Percentiles rank a stretch among this genome's conserved stretches.
These are phyloP conservation scores for Sporisorium scitamineum DNA, from an alignment of 1,284 basidiomycete species.

Conservation along the genomic window DNA sequence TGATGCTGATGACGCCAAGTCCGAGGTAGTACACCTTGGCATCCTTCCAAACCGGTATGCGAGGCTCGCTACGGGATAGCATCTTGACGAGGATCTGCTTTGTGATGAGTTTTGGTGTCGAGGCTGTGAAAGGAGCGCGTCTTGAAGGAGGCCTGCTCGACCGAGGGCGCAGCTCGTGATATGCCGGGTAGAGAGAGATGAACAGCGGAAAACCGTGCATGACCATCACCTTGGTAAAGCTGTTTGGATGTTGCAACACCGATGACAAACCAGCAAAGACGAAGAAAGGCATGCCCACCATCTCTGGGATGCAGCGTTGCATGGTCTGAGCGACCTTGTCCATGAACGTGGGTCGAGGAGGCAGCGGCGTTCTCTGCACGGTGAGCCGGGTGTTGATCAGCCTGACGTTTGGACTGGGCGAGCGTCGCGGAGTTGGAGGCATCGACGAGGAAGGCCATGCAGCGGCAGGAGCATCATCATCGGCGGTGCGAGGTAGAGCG, in stretches of 20 bases:
- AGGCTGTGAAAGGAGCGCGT: background rate
- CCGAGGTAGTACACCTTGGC: constrained; percentile 28
- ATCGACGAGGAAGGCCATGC: background rate
- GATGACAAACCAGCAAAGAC: constrained; percentile 73
- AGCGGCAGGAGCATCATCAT: background rate
- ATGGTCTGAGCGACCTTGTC: constrained; percentile 19
- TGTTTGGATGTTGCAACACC: constrained; percentile 73
- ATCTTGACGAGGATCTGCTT: constrained; percentile 13
- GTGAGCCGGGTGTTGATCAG: constrained; percentile 15
- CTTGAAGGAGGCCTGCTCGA: background rate
- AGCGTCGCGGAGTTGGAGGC: constrained; percentile 14
- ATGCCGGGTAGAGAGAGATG: constrained; percentile 71
- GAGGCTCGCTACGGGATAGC: constrained; percentile 14
- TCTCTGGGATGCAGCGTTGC: constrained; percentile 26
- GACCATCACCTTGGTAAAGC: constrained; percentile 74
- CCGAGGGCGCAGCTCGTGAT: constrained; percentile 8
- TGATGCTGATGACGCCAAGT: constrained; percentile 25
- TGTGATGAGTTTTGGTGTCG: constrained; percentile 1
- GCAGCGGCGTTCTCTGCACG: constrained; percentile 22
- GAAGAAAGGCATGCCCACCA: constrained; percentile 59
- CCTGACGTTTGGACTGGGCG: constrained; percentile 17
- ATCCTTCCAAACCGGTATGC: constrained; percentile 14
- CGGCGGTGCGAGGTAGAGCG: background rate
- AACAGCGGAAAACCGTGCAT: constrained; percentile 77
- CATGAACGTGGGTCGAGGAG: constrained; percentile 24